Evolutionary conservation across 2,329 filamentous ascomycete species (phyloP).

Genomic region (Eurotiales sp.): DNA sequence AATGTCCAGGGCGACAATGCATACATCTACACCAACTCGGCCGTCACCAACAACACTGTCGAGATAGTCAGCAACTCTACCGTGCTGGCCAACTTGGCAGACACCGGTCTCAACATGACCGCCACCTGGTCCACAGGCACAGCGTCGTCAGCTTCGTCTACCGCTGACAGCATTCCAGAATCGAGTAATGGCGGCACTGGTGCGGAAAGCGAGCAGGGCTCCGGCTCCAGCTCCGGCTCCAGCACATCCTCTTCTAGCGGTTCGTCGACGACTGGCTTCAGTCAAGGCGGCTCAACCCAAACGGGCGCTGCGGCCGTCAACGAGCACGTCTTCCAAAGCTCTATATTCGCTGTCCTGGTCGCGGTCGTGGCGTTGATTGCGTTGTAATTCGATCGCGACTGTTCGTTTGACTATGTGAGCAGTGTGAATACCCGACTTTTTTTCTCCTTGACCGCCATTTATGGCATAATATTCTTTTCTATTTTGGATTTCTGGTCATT

Average conservation of each 20-base stretch:
- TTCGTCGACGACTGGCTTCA: slow-evolving; percentile 26
- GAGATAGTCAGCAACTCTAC: slow-evolving; percentile 71
- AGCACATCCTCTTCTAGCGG: background rate
- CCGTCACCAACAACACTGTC: slow-evolving; percentile 72
- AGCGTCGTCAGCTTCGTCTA: slow-evolving; percentile 7
- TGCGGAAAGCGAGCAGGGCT: background rate
- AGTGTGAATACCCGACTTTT: background rate
- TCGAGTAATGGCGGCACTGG: slow-evolving; percentile 28
- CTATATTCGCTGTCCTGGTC: slow-evolving; percentile 44
- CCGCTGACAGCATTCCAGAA: slow-evolving; percentile 29
- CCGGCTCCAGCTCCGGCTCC: background rate
- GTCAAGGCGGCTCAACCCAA: slow-evolving; percentile 21
- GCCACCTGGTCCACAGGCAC: slow-evolving; percentile 29
- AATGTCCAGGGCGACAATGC: slow-evolving; percentile 57
- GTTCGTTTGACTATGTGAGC: background rate
- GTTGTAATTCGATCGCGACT: slow-evolving; percentile 21
- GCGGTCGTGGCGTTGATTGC: slow-evolving; percentile 44
- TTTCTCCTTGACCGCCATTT: background rate
- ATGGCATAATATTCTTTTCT: slow-evolving; percentile 4
- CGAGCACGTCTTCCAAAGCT: slow-evolving; percentile 40
- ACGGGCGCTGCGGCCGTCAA: slow-evolving; percentile 30
- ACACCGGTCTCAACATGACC: slow-evolving; percentile 73
- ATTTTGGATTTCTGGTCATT: background rate
- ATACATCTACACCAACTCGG: slow-evolving; percentile 68
- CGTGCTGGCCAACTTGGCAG: slow-evolving; percentile 72